A percentile compares a stretch with the other conserved stretches of the same genome.
Evolutionary conservation across 192 early-diverging fungal genomes (phyloP).

Genomic region (Backusella tuberculispora): DNA sequence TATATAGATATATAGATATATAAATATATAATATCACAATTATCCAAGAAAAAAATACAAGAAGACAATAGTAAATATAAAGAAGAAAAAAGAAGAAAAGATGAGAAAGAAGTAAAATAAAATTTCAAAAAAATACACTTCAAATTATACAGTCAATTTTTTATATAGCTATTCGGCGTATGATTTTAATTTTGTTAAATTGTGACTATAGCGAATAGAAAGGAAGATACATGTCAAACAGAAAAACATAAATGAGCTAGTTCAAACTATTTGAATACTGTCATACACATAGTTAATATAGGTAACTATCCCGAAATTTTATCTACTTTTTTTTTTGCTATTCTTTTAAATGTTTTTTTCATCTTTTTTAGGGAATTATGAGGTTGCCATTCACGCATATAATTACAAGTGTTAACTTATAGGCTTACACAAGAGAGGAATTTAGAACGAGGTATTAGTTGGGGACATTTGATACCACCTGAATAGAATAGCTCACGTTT

Average conservation of each 20-base stretch:
- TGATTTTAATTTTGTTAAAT: slow-evolving; percentile 12
- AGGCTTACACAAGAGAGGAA: background rate
- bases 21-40: background rate
- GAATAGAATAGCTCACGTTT: background rate
- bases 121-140: background rate
- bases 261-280: background rate
- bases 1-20: background rate
- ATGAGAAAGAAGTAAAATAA: background rate
- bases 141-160: slow-evolving; percentile 7
- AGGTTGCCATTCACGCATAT: background rate
- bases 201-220: slow-evolving; percentile 1
- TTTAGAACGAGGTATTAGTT: background rate
- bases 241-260: background rate
- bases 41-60: background rate
- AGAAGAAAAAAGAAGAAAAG: background rate
- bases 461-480: background rate
- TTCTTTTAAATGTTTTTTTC: background rate
- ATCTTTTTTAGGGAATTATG: slow-evolving; percentile 6
- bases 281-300: background rate
- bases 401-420: background rate
- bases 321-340: background rate
- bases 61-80: background rate
- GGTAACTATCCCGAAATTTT: background rate
- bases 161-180: slow-evolving; percentile 2
- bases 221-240: slow-evolving; percentile 8